Evolutionary conservation across 2,329 filamentous ascomycete species (phyloP), one percentile per base, ranked within the genome.

Genomic region (Dryadomyces sulphureus): DNA sequence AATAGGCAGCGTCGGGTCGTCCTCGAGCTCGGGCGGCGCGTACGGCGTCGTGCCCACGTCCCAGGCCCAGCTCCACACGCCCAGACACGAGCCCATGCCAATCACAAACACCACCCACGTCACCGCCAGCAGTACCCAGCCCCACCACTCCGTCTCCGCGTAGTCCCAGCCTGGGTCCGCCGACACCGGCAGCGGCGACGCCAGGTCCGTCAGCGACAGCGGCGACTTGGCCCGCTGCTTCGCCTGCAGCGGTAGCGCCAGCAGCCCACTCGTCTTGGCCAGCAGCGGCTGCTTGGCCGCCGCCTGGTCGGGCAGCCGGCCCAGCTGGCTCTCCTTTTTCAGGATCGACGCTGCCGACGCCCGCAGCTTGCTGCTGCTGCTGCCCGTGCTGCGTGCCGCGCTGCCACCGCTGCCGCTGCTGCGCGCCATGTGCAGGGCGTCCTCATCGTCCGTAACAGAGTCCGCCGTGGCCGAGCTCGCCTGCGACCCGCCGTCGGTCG

Each of bases 41-140:
- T 94, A 94, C 0, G 90, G 90, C 30, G 88, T 95, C 62, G 90
- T 88, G 40, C 90, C 90, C 2, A 96, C 90, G 66, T 96, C 90
- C 92, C 92, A 98, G 2, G 92, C 92, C 92, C 92, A 98, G 62
- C 81, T 92, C 92, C 92, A 98, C 20, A 96, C 79, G 20, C 84
- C 90, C 40, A 96, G 73, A 61, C 88, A 95, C 43, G 85, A 94
- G 45, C 92, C 92, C 84, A 98, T 96, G 27, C 92, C 92, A 1
- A 92, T 78, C 19, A 96, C 88, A 60, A 98, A 96, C 22, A 95
- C 88, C 39, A 93, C 67, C 92, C 93, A 98, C 0, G 93, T 98
- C 41, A 86, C 81, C 36, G 84, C 67, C 27, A 98, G 68, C 41
- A 98, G 82, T 7, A 94, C 81, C 87, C 90, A 98, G 1, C 92